Base-by-base conservation (phyloP, 306 rosid species). In the Urtica urens region DNA sequence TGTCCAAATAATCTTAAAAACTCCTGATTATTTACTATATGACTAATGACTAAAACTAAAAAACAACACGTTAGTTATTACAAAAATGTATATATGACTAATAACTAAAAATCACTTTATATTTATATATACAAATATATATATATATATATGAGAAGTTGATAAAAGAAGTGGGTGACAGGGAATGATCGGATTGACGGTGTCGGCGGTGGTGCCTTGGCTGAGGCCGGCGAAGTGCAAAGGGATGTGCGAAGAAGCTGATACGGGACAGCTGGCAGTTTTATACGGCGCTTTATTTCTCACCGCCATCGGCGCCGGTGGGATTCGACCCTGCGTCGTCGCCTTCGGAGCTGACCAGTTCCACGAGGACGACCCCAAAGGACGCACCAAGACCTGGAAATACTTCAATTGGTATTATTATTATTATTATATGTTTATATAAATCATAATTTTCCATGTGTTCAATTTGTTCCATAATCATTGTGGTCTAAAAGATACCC, bases 401-500 rank as follows among this genome's bases (percentile, higher is more conserved):
- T 92, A 82, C 53, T 92, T 92, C 87, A 92, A 92, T 18, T 92
- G 95, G 94, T n/a, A n/a, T n/a, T n/a, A n/a, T n/a, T n/a, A n/a
- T n/a, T n/a, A n/a, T n/a, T n/a, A n/a, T n/a, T n/a, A n/a, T n/a
- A n/a, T n/a, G n/a, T n/a, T n/a, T n/a, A n/a, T n/a, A n/a, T n/a
- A n/a, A n/a, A n/a, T n/a, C n/a, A n/a, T n/a, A n/a, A n/a, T n/a
- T n/a, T n/a, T n/a, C n/a, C n/a, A n/a, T n/a, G n/a, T n/a, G n/a
- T n/a, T n/a, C n/a, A n/a, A n/a, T n/a, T n/a, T n/a, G n/a, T n/a
- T n/a, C n/a, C n/a, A n/a, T n/a, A n/a, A n/a, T n/a, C n/a, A n/a
- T n/a, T n/a, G n/a, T n/a, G n/a, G n/a, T n/a, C n/a, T n/a, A n/a
- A n/a, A n/a, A n/a, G n/a, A n/a, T n/a, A n/a, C n/a, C n/a, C n/a